phyloP scores from a whole-genome alignment of 202 grass and related monocot species.

The Digitaria exilis region DNA sequence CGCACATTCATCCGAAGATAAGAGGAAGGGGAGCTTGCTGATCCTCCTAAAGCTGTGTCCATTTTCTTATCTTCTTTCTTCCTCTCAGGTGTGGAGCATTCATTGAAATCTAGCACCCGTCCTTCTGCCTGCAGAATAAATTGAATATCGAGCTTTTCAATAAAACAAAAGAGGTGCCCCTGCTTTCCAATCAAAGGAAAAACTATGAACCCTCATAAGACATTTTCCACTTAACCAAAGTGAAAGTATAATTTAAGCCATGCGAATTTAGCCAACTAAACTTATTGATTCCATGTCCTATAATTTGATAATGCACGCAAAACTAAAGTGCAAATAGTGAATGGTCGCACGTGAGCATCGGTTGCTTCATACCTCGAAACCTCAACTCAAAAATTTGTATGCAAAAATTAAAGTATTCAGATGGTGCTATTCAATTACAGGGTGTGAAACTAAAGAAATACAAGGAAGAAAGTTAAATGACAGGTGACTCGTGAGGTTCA shows the following conservation, averaged over 20 bases:
- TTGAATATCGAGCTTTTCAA: constrained; percentile 22
- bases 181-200: too few relatives aligned
- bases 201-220: background rate
- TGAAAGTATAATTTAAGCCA: background rate
- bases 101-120: constrained; percentile 81
- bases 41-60: constrained; percentile 31
- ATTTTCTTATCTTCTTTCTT: constrained; percentile 43
- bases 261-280: background rate
- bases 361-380: background rate
- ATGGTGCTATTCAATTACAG: background rate
- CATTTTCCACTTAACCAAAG: background rate
- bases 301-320: background rate
- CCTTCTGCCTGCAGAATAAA: constrained; percentile 61
- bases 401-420: background rate
- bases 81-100: constrained; percentile 61
- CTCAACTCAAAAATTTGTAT: background rate
- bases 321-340: background rate
- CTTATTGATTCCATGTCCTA: background rate
- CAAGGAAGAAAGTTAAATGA: background rate
- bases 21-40: constrained; percentile 46
- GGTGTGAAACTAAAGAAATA: background rate
- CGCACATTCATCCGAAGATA: constrained; percentile 66
- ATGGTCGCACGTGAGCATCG: background rate
- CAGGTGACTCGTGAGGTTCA: background rate
- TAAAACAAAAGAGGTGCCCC: background rate